Evolutionary conservation across 495 filamentous ascomycete species (phyloP).

Genomic region (Immersiella caudata): DNA sequence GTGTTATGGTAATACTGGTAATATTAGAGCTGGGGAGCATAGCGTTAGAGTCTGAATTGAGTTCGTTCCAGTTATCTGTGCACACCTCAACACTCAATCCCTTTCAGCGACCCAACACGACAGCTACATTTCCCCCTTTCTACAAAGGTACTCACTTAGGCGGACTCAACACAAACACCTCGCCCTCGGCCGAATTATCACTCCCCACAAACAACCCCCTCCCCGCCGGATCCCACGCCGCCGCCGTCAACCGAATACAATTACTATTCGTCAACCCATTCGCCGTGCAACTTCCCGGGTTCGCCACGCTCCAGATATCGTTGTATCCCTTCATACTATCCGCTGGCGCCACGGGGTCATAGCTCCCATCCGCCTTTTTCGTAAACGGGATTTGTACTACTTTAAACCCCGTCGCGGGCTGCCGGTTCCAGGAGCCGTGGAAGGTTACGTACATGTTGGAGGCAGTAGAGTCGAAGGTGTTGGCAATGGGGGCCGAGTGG

Average conservation of each 20-base stretch:
- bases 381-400: slow-evolving; percentile 45
- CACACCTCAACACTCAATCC: too few species aligned
- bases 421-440: slow-evolving; percentile 61
- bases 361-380: slow-evolving; percentile 34
- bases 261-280: slow-evolving; percentile 44
- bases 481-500: slow-evolving; percentile 61
- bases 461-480: slow-evolving; percentile 47
- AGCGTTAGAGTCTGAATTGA: background rate
- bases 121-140: background rate
- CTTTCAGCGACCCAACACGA: too few species aligned
- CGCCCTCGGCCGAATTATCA: slow-evolving; percentile 47
- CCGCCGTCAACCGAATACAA: slow-evolving; percentile 42
- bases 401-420: slow-evolving; percentile 44
- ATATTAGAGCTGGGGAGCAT: background rate
- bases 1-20: background rate
- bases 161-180: slow-evolving; percentile 44
- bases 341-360: slow-evolving; percentile 43
- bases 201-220: slow-evolving; percentile 45
- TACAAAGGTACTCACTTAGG: slow-evolving; percentile 14
- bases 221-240: slow-evolving; percentile 42
- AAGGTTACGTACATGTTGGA: slow-evolving; percentile 63
- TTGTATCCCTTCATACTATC: slow-evolving; percentile 42
- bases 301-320: slow-evolving; percentile 39
- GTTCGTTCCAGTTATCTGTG: background rate
- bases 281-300: slow-evolving; percentile 42